Percentiles rank a stretch among this genome's conserved stretches.
Conservation (phyloP, 2,329 filamentous ascomycete species). For the Pezizomycotina sp. region DNA sequence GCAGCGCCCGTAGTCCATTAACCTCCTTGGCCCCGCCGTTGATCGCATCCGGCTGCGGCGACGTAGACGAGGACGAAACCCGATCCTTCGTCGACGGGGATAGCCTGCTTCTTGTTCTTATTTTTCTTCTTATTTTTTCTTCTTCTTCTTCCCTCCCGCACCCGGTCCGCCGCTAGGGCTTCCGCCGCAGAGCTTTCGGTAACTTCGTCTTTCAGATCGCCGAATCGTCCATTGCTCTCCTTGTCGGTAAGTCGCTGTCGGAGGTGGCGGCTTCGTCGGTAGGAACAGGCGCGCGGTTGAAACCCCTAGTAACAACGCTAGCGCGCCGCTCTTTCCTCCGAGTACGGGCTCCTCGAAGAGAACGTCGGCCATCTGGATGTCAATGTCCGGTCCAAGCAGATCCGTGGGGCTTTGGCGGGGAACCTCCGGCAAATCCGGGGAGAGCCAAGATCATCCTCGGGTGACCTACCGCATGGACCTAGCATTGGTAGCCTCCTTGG, state of each 20-base stretch:
- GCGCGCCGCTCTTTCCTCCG: conserved; percentile 8
- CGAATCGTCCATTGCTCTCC: conserved; percentile 5
- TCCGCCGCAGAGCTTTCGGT: conserved; percentile 7
- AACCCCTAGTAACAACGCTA: conserved; percentile 14
- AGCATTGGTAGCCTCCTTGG: conserved; percentile 5
- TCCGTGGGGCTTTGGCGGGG: conserved; percentile 7
- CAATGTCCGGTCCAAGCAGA: conserved; percentile 4
- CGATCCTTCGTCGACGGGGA: conserved; percentile 8
- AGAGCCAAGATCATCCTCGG: conserved; percentile 15
- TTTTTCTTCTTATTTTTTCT: conserved; percentile 16
- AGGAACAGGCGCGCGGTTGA: conserved; percentile 14
- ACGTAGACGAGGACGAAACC: conserved; percentile 10
- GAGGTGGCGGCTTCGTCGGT: conserved; percentile 2
- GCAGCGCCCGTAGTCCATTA: conserved; percentile 10
- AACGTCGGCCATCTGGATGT: conserved; percentile 10
- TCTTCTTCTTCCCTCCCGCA: conserved; percentile 16
- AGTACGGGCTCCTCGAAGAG: conserved; percentile 5
- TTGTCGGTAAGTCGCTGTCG: too few relatives aligned
- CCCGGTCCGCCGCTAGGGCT: conserved; percentile 3
- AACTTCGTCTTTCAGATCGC: conserved; percentile 7
- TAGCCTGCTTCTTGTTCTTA: conserved; percentile 9
- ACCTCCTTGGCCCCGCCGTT: conserved; percentile 7
- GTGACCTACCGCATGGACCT: conserved; percentile 5
- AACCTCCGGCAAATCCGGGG: conserved; percentile 13
- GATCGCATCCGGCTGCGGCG: conserved; percentile 11